Conservation (phyloP, 805 yeast species). For the Yarrowia osloensis region DNA sequence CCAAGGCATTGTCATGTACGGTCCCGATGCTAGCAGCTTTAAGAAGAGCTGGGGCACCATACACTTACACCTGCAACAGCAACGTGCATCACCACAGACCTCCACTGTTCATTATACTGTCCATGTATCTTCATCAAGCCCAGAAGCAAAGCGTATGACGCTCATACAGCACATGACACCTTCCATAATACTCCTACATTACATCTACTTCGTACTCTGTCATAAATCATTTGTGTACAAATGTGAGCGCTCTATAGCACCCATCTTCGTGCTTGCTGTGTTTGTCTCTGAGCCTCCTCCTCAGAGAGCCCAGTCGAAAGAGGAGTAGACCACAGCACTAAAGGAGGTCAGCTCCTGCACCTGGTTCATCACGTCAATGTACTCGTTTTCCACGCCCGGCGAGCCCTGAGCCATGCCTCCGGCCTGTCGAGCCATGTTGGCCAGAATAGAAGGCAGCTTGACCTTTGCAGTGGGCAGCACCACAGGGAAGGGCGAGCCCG, state of each 20-base stretch:
- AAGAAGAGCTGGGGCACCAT: too few species aligned
- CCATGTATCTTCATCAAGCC: too few species aligned
- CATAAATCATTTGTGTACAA: constrained; percentile 1
- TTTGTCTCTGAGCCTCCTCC: neutral
- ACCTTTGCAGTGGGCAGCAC: constrained; percentile 40
- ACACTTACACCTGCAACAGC: too few species aligned
- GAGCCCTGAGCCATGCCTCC: constrained; percentile 52
- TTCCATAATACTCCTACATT: too few species aligned
- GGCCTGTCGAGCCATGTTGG: constrained; percentile 67
- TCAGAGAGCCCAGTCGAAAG: constrained; percentile 48
- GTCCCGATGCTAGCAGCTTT: too few species aligned
- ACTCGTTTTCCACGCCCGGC: constrained; percentile 45
- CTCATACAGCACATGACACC: too few species aligned
- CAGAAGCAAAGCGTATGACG: too few species aligned
- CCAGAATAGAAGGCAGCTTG: constrained; percentile 70
- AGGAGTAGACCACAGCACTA: constrained; percentile 88
- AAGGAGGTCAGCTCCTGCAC: constrained; percentile 75
- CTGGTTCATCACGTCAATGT: constrained; percentile 51
- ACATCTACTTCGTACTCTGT: neutral
- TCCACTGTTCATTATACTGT: too few species aligned
- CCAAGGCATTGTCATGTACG: neutral
- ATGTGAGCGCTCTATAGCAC: neutral
- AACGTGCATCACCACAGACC: too few species aligned
- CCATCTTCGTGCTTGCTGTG: neutral
- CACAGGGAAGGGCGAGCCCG: neutral